Percentiles rank a stretch among this genome's conserved stretches.
These are phyloP conservation scores for Colletotrichum liriopes DNA, from an alignment of 2,329 filamentous ascomycete genomes.

Conservation along the genomic window DNA sequence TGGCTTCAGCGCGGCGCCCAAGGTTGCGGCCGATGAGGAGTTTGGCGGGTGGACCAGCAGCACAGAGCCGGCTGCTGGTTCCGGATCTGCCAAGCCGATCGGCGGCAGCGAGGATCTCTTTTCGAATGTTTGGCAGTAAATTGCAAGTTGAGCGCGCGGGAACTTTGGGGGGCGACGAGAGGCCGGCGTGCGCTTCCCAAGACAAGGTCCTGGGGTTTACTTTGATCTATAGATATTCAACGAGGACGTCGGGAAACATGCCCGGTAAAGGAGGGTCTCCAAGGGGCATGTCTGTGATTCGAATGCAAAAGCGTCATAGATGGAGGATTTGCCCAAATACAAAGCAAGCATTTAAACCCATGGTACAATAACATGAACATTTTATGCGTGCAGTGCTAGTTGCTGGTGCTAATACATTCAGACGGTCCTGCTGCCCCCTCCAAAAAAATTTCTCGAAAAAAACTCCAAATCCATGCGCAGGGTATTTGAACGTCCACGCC, in stretches of 20 bases:
- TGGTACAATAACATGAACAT: not conserved
- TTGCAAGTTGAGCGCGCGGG: not conserved
- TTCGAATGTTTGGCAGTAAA: conserved; percentile 92
- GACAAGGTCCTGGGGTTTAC: not conserved
- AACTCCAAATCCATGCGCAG: conserved; percentile 41
- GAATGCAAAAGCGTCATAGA: conserved; percentile 39
- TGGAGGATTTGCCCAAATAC: conserved; percentile 15
- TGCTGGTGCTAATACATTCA: conserved; percentile 10
- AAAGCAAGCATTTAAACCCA: conserved; percentile 13
- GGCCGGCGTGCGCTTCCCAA: not conserved
- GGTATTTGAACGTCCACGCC: conserved; percentile 41
- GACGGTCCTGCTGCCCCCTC: conserved; percentile 16
- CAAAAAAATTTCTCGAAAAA: not conserved
- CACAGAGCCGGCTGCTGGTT: conserved; percentile 62
- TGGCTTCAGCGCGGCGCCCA: conserved; percentile 76
- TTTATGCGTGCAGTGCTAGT: conserved; percentile 9
- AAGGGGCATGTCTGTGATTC: conserved; percentile 18
- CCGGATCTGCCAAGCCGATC: conserved; percentile 65
- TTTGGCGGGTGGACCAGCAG: conserved; percentile 95
- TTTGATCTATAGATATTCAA: conserved; percentile 18
- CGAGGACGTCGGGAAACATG: conserved; percentile 6
- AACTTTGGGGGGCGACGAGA: no score
- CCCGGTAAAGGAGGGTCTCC: not conserved
- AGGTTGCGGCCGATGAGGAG: conserved; percentile 91
- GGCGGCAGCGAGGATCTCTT: conserved; percentile 89